Evolutionary conservation across 495 filamentous ascomycete species (phyloP), one percentile per base, ranked within the genome.

Genomic region (Cercophora scortea): DNA sequence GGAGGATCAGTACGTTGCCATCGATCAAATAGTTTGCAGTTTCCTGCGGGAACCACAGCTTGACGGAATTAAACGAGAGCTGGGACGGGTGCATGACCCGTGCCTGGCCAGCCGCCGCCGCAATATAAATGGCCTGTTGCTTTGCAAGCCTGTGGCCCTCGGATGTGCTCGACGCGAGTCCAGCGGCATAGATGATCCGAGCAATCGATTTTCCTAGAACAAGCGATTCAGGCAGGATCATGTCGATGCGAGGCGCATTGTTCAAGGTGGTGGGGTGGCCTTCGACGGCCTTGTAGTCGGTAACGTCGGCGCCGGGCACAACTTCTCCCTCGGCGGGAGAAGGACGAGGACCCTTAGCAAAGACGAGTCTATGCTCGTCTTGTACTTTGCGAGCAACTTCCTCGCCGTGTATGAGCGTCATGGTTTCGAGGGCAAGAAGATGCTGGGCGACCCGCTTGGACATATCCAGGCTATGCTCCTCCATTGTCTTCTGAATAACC

Each of bases 361-460:
- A 88, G 15, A 89, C 65, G 36, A 73, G 63, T 32, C 70, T 72
- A 55, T 90, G 87, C 60, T 84, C 78, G 1, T 67, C 15, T 49
- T 77, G 75, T 1, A 83, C 80, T 0, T 70, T 62, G 36, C 76
- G 56, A 0, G 89, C 87, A 36, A 76, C 76, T 4, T 69, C 44
- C 15, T 65, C 63, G 3, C 92, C 89, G 57, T 97, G 90, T 1
- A 90, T 76, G 12, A 99, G 73, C 39, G 81, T 73, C 8, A 92
- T 75, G 10, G 96, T 84, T 59, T 96, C 90, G 25, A 67, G 72
- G 0, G 94, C 93, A 7, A 99, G 79, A 1, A 71, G 60, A 61
- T 93, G 89, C 55, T 97, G 92, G 11, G 91, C 90, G 47, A 79
- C 67, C 3, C 93, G 80, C 62, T 83, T 80, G 0, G 80, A 78